Base-by-base conservation (phyloP, 371 early-diverging fungal species). In the Actinomortierella wolfii region DNA sequence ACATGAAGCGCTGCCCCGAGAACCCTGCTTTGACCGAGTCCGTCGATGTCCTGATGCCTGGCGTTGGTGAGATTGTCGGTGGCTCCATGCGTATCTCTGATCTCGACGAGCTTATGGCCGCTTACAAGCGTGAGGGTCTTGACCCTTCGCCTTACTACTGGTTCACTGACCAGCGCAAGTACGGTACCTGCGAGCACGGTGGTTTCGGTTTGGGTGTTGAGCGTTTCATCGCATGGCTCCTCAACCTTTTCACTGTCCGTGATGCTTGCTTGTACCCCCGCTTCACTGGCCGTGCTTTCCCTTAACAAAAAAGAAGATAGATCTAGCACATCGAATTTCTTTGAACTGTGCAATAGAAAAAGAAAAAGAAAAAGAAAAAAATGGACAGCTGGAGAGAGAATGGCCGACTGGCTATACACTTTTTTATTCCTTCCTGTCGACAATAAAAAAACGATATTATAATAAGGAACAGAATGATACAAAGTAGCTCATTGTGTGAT, bases 151-250 rank as follows among this genome's bases (percentile, higher is more conserved):
- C 98, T 49, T 99, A 99, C 89, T 97, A 98, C 85, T 99, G 99
- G 99, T 94, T 92, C 87, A 95, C 97, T 54, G 99, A 99, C 67
- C 97, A 98, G 86, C 92, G 99, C 78, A 97, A 95, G 83, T 99
- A 96, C 78, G 99, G 99, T 48, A 92, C 99, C 18, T 91, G 89
- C 61, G 94, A 94, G 61, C 99, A 99, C 73, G 99, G 99, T 77
- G 99, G 99, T 48, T 99, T 95, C 76, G 99, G 99, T 53, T 89
- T 99, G 46, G 99, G 99, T 64, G 85, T 99, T 57, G 99, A 99
- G 79, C 94, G 99, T 56, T 96, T 98, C 83, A 80, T 99, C 49
- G 98, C 99, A 57, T 99, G 99, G 94, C 70, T 99, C 52, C 86
- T 97, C 75, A 91, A 94, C 87, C 92, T 97, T 47, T 89, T 84